Base-by-base conservation (phyloP, 108 stramenopile species). In the Nitzschia putrida region DNA sequence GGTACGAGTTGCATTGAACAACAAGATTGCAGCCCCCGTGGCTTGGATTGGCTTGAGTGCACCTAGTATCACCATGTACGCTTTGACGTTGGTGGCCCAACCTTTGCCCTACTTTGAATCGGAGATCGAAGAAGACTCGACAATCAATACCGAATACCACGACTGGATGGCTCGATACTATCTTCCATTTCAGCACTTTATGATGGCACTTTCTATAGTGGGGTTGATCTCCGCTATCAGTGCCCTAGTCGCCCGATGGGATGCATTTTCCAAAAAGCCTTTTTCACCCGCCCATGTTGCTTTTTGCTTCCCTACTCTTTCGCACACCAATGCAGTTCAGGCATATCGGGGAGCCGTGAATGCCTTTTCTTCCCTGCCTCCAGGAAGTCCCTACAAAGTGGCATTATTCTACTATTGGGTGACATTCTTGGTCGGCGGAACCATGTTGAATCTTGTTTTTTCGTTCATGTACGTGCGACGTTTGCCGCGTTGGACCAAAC, bases 261-360 rank as follows among this genome's bases (percentile, higher is more conserved):
- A 68, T 25, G 68, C 73, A n/a, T 81, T 86, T 24, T 49, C 58
- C 11, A 70, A 64, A 44, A 81, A 84, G 49, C 75, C 71, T 26
- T 87, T 87, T 61, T 77, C 78, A 40, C 86, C 86, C 16, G 86
- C 86, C 29, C 86, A 87, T 64, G 81, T 82, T 2, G 83, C 86
- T 7, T 87, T 83, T 64, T 82, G 86, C 56, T 87, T 87, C 51
- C 86, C 86, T 1, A 80, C 82, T 34, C 66, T 87, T 25, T 68
- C 84, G 39, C 86, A 87, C 53, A 79, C 86, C 2, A 80, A 84
- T 71, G 81, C 81, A 24, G 70, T 85, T 26, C 86, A 87, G 53
- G 79, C 83, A 0, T 87, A 84, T 57, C 78, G 83, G 0, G 80
- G 80, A 18, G 70, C 76, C 3, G 64, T 87, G 22, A 72, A 80